Evolutionary conservation across 139 green algal genomes (phyloP).

Genomic region (Chlamydomonas sphaeroides): DNA sequence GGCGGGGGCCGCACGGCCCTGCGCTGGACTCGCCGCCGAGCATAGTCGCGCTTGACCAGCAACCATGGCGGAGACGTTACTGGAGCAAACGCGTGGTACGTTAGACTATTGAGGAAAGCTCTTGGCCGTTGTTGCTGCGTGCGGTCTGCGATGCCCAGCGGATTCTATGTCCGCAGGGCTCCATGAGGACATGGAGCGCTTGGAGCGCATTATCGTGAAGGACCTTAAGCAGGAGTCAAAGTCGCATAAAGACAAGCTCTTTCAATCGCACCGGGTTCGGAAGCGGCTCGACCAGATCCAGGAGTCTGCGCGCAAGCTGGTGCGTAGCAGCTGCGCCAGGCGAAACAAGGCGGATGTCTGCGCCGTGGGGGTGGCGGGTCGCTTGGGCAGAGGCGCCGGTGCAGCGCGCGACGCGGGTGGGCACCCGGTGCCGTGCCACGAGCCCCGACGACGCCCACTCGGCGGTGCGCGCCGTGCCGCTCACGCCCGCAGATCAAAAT

Average conservation of each 20-base stretch:
- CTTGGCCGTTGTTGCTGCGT: neutral
- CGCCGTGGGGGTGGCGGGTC: too few species aligned
- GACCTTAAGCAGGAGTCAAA: conserved; percentile 85
- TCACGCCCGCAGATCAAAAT: conserved; percentile 76
- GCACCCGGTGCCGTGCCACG: too few species aligned
- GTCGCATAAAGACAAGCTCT: conserved; percentile 81
- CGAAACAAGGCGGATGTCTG: neutral
- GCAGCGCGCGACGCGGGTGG: too few species aligned
- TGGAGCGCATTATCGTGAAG: conserved; percentile 86
- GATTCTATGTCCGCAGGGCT: conserved; percentile 47
- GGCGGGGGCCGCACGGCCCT: neutral
- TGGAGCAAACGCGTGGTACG: conserved; percentile 91
- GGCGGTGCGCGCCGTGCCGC: too few species aligned
- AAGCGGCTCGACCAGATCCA: conserved; percentile 85
- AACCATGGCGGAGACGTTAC: conserved; percentile 85
- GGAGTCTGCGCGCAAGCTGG: conserved; percentile 77
- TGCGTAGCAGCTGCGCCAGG: conserved; percentile 50
- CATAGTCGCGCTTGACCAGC: neutral
- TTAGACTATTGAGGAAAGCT: neutral
- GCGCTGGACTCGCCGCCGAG: neutral
- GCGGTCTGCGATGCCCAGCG: neutral
- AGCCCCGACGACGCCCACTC: too few species aligned
- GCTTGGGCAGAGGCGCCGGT: too few species aligned
- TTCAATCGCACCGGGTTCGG: conserved; percentile 83
- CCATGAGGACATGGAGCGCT: conserved; percentile 94